Conservation (phyloP, 345 rosid genomes). For the Aethionema arabicum region DNA sequence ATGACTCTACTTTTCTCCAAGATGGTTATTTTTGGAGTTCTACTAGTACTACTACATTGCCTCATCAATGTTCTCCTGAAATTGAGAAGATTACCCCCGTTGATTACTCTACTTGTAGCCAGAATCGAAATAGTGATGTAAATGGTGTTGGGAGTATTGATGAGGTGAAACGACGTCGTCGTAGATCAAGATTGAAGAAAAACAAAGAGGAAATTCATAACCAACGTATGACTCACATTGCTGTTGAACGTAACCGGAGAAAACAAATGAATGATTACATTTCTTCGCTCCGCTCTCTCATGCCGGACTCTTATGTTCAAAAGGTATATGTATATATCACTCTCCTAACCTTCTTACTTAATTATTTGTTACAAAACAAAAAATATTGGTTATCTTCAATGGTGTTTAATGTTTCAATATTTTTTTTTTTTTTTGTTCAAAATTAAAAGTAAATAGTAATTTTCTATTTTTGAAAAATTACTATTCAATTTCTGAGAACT, state of each 20-base stretch:
- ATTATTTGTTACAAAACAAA: not conserved
- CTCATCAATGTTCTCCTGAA: conserved; percentile 24
- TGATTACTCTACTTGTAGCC: not conserved
- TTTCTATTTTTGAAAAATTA: too few species aligned
- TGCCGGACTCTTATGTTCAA: conserved; percentile 86
- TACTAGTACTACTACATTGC: not conserved
- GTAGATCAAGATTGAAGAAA: conserved; percentile 59
- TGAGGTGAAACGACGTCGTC: conserved; percentile 61
- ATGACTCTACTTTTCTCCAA: conserved; percentile 22
- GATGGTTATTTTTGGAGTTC: conserved; percentile 28
- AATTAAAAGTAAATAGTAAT: too few species aligned
- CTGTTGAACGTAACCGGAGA: conserved; percentile 92
- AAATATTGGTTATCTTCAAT: not conserved
- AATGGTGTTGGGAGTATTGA: conserved; percentile 6
- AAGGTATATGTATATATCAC: conserved; percentile 54
- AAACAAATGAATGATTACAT: conserved; percentile 94
- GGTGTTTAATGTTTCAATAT: too few species aligned
- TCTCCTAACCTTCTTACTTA: not conserved
- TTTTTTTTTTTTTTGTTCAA: too few species aligned
- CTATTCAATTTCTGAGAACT: too few species aligned
- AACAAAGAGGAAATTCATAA: conserved; percentile 83
- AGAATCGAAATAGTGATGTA: conserved; percentile 1
- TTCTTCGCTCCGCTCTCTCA: conserved; percentile 68
- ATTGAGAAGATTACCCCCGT: not conserved
- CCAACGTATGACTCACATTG: conserved; percentile 98